A percentile compares a stretch with the other conserved stretches of the same genome.
Evolutionary conservation across 2,329 filamentous ascomycete genomes (phyloP).

Genomic region (Ploettnerulaceae sp.): DNA sequence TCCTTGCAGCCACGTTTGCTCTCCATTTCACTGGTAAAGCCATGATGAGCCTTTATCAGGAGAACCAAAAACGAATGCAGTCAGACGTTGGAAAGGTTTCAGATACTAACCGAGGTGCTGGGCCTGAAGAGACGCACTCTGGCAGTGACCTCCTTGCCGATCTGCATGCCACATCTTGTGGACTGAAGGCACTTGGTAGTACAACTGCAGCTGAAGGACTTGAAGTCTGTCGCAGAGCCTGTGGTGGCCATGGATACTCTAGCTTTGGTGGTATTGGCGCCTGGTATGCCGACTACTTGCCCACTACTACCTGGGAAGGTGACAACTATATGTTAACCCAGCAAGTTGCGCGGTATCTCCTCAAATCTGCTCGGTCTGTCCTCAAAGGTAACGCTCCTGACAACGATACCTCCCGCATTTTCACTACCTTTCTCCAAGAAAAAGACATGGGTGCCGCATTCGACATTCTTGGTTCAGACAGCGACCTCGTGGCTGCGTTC

Average conservation of each 20-base stretch:
- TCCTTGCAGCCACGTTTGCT: slow-evolving; percentile 71
- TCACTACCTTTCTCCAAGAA: slow-evolving; percentile 58
- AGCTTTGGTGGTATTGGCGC: slow-evolving; percentile 71
- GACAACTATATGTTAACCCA: slow-evolving; percentile 71
- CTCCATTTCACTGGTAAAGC: slow-evolving; percentile 72
- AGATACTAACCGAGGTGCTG: slow-evolving; percentile 49
- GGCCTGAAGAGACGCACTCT: slow-evolving; percentile 62
- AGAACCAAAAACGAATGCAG: slow-evolving; percentile 65
- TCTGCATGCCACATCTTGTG: slow-evolving; percentile 71
- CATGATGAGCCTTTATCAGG: slow-evolving; percentile 70
- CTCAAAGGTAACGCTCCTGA: slow-evolving; percentile 57
- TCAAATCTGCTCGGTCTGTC: slow-evolving; percentile 69
- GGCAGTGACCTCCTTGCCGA: slow-evolving; percentile 67
- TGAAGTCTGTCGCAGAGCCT: slow-evolving; percentile 69
- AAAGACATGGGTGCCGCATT: slow-evolving; percentile 69
- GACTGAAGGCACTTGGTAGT: slow-evolving; percentile 68
- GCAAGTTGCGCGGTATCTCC: slow-evolving; percentile 70
- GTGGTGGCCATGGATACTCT: slow-evolving; percentile 72
- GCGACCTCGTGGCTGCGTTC: slow-evolving; percentile 68
- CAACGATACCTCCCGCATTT: slow-evolving; percentile 65
- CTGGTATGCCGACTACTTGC: slow-evolving; percentile 72
- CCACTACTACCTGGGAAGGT: slow-evolving; percentile 57
- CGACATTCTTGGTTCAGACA: slow-evolving; percentile 65
- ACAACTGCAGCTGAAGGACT: slow-evolving; percentile 70
- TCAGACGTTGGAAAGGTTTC: slow-evolving; percentile 37